phyloP scores from a whole-genome alignment of 2,329 filamentous ascomycete genomes.

The Aspergillus awamori region DNA sequence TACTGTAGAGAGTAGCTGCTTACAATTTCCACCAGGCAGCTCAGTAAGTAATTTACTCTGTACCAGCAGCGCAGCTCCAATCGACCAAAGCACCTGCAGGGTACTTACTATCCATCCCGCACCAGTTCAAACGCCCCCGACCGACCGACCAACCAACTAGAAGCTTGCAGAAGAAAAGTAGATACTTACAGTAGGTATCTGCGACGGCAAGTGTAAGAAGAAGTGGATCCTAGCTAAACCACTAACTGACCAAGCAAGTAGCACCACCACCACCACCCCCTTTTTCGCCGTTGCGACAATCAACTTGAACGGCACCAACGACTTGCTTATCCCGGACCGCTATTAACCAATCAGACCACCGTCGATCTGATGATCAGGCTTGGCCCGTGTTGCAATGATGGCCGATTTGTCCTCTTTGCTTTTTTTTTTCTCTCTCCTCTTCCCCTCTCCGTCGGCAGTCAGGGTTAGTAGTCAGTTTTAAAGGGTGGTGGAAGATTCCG shows the following conservation, averaged over 20 bases:
- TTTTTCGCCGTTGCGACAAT: slow-evolving; percentile 19
- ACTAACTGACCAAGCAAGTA: too few species aligned
- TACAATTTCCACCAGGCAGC: too few species aligned
- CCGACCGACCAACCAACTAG: background rate
- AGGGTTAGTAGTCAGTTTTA: too few species aligned
- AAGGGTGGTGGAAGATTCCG: too few species aligned
- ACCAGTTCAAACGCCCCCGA: background rate
- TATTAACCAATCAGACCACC: slow-evolving; percentile 20
- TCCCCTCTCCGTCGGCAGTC: too few species aligned
- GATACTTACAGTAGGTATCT: background rate
- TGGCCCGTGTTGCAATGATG: slow-evolving; percentile 20
- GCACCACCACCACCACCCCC: slow-evolving; percentile 6
- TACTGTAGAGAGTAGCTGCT: too few species aligned
- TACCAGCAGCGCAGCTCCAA: background rate
- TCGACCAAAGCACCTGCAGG: background rate
- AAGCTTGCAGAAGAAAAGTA: too few species aligned
- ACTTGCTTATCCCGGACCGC: slow-evolving; percentile 1
- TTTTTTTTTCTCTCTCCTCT: too few species aligned
- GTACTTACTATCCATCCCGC: background rate
- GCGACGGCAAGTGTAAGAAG: background rate
- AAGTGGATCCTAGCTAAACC: background rate
- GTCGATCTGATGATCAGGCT: slow-evolving; percentile 27
- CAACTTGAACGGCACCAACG: background rate
- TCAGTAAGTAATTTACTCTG: background rate
- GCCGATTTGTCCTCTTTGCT: background rate